Evolutionary conservation across 768 basidiomycete genomes (phyloP), one percentile per base, ranked within the genome.

Genomic region (Candolleomyces aberdarensis): DNA sequence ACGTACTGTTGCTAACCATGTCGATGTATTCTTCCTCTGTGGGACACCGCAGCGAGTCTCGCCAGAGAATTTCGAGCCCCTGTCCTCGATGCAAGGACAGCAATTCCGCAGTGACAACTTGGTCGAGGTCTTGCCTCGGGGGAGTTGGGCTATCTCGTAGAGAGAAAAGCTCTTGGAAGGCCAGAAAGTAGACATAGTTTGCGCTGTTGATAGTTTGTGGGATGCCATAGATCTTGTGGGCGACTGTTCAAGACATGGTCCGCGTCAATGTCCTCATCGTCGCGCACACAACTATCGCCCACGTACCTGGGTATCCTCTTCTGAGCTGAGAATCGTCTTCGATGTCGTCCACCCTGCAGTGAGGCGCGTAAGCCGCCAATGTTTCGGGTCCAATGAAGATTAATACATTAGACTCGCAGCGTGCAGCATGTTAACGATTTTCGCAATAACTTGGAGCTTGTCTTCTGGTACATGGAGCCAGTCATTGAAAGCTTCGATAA

Each of bases 161-260:
- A 11, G 78, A 76, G 64, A 89, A 85, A 1, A 98, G 81, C 64
- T 96, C 92, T 65, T 94, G 83, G 70, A 89, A 95, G 0, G 96
- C 96, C 47, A 94, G 83, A 69, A 98, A 99, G 70, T 96, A 98
- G 31, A 95, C 94, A 65, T 98, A 98, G 70, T 97, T 98, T 0
- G 96, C 96, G 0, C 90, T 87, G 71, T 99, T 99, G 76, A 99
- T 95, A 0, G 96, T 97, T 70, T 98, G 96, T 0, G 96, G 94
- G 3, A 97, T 77, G 1, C 96, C 96, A 67, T 96, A 99, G 65
- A 99, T 96, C 77, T 92, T 93, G 77, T 99, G 96, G 0, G 93
- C 86, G 22, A 96, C 96, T 88, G 0, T 60, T n/a, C 49, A 19
- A 14, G 22, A 57, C 17, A 29, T 26, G 26, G 26, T 29, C n/a